Evolutionary conservation across 345 rosid species (phyloP), one percentile per base, ranked within the genome.

Genomic region (Boechera divaricarpa): DNA sequence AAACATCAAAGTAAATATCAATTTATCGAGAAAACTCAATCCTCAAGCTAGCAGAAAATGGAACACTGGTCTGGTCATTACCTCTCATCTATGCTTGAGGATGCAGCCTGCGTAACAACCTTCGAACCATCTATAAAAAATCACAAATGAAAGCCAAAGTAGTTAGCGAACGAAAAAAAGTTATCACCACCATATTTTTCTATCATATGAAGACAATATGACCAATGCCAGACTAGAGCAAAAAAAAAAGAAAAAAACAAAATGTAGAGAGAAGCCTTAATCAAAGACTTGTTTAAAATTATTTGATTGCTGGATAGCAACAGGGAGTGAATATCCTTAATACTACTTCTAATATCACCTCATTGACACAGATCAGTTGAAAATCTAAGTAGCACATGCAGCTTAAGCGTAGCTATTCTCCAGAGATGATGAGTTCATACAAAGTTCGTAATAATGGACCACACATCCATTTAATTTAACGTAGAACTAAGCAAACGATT

Each of bases 21-120:
- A 26, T 35, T 47, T 63, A 29, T 47, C 8, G 21, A 45, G 41
- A 70, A 64, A 56, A 56, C 54, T 77, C n/a, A 55, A 35, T 15
- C 38, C 28, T 16, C 41, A 55, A 47, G 12, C 60, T 52, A 68
- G 45, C 42, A 52, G 53, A 69, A 54, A 74, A 42, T 56, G 53
- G 63, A 81, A 39, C 45, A 5, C 11, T 63, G 31, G 62, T 60
- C 38, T 75, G 55, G 76, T 67, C 69, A 68, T 80, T 73, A 94
- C 99, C 97, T 87, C 71, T 82, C 92, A 58, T 86, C 91, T 63
- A 75, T 83, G 71, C 77, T 82, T 11, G 63, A 76, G 57, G 92
- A 41, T 29, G 81, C 76, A 75, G 84, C 78, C 79, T 82, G 84
- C 54, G 67, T 81, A 53, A 76, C 84, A 77, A 75, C 90, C 86